A percentile compares a stretch with the other conserved stretches of the same genome.
phyloP scores from a whole-genome alignment of 306 rosid species.

The Pueraria montana region DNA sequence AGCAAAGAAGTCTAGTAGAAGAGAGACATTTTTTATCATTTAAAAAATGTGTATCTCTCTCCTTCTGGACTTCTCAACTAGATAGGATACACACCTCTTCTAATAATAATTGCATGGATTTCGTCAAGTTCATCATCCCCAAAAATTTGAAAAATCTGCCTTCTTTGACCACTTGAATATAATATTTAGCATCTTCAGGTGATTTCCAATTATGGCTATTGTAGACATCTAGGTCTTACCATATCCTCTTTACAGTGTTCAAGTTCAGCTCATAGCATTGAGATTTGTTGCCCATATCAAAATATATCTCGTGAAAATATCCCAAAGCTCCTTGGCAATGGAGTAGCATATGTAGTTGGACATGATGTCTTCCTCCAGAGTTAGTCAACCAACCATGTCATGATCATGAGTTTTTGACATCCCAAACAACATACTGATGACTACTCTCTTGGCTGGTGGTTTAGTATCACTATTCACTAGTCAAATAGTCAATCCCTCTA shows the following conservation, averaged over 20 bases:
- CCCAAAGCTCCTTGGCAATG: not conserved
- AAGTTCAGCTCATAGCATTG: not conserved
- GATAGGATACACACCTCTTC: too few species aligned
- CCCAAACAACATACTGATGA: not conserved
- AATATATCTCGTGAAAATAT: too few species aligned
- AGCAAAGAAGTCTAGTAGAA: too few species aligned
- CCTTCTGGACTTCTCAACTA: too few species aligned
- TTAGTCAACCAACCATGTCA: not conserved
- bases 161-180: not conserved
- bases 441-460: not conserved
- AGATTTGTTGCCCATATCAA: too few species aligned
- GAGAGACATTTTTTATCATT: too few species aligned
- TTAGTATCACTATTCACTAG: not conserved
- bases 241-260: not conserved
- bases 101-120: too few species aligned
- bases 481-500: not conserved
- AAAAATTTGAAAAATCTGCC: not conserved
- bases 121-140: too few species aligned
- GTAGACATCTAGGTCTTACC: not conserved
- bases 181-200: not conserved
- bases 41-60: too few species aligned
- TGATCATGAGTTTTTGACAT: not conserved
- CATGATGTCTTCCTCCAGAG: not conserved
- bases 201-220: not conserved
- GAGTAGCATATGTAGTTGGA: not conserved